Base-by-base conservation (phyloP, 352 stramenopile species). In the Pythium biforme region DNA sequence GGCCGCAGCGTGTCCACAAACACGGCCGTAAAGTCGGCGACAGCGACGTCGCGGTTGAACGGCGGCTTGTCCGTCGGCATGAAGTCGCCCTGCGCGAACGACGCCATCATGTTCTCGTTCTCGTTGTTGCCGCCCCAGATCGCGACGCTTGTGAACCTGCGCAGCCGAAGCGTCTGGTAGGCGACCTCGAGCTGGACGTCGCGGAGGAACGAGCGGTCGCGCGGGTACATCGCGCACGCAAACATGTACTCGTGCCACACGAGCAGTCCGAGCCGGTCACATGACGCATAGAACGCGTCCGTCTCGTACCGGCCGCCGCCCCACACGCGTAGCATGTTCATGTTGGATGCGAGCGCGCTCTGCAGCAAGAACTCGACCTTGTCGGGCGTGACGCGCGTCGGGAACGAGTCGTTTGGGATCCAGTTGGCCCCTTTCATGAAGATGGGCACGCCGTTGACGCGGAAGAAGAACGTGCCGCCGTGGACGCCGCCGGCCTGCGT, bases 211-310 rank as follows among this genome's bases (percentile, higher is more conserved):
- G 34, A 64, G 3, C 56, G 54, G 67, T 95, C 69, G 33, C 85
- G 79, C 52, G 88, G 88, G 59, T 91, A 94, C 78, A 92, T 85
- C 47, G 81, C 83, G 59, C 88, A 96, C 10, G 89, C 88, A 62
- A 95, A 96, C 89, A 97, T 97, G 52, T 95, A 72, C 70, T 97
- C 89, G 56, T 96, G 86, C 85, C 88, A 97, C 17, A 97, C 75
- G 25, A 97, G 57, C n/a, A 97, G 69, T 14, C 89, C 89, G 12
- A 94, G 64, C 20, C 77, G 73, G 68, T 96, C 88, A 41, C 85
- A 94, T 19, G 87, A 60, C 3, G 68, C 68, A 55, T 97, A 97
- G 74, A 96, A 96, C 7, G 69, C 50, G 41, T 95, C 83, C 8
- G 75, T 81, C 62, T 96, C 84, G 59, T 96, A 97, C 59, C 90